Percentiles rank a stretch among this genome's conserved stretches.
Evolutionary conservation across 2,329 filamentous ascomycete genomes (phyloP).

Genomic region (Fusarium sp.): DNA sequence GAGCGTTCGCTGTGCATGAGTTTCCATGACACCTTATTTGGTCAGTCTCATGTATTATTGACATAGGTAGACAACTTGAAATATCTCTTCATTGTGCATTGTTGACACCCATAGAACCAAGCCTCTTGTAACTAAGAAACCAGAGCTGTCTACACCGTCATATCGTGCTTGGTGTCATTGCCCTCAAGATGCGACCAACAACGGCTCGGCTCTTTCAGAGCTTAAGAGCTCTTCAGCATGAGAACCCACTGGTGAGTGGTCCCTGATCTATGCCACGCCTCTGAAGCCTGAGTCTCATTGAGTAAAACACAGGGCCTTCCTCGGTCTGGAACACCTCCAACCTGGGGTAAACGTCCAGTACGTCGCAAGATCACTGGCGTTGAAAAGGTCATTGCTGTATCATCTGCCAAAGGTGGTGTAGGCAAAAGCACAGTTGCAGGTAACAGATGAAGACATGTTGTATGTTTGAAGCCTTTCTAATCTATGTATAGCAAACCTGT

Average conservation of each 20-base stretch:
- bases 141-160: too few species aligned
- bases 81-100: not conserved
- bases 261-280: not conserved
- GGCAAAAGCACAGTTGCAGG: slow-evolving; percentile 95
- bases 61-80: not conserved
- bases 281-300: not conserved
- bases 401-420: slow-evolving; percentile 97
- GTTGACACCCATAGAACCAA: not conserved
- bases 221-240: slow-evolving; percentile 66
- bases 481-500: slow-evolving; percentile 76
- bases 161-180: not conserved
- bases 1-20: not conserved
- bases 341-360: slow-evolving; percentile 79
- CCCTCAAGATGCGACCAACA: slow-evolving; percentile 53
- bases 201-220: slow-evolving; percentile 52
- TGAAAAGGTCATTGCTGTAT: slow-evolving; percentile 93
- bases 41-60: slow-evolving; percentile 2
- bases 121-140: not conserved
- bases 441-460: slow-evolving; percentile 47
- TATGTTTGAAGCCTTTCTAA: not conserved
- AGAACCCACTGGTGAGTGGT: slow-evolving; percentile 80
- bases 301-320: slow-evolving; percentile 76
- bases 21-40: slow-evolving; percentile 20
- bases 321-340: slow-evolving; percentile 70
- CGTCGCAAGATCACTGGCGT: slow-evolving; percentile 85